Percentiles rank a stretch among this genome's conserved stretches.
Evolutionary conservation across 208 protist genomes (phyloP).

Genomic region (Trypanosoma rangeli): DNA sequence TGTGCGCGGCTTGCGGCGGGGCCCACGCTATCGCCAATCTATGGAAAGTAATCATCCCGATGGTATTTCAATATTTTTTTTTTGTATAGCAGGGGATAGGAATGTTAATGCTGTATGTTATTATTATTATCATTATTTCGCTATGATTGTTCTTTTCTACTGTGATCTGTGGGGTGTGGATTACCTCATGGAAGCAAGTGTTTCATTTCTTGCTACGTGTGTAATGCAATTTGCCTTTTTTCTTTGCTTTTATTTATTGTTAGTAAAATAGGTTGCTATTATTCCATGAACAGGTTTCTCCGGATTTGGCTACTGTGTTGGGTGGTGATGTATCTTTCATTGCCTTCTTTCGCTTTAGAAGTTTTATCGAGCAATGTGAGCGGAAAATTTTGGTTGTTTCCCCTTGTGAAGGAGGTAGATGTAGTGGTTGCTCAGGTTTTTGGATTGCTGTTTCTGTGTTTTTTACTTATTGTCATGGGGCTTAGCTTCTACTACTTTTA

Average conservation of each 20-base stretch:
- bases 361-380: background rate
- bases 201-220: too few species aligned
- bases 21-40: too few species aligned
- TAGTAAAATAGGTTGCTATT: background rate
- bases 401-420: conserved; percentile 4
- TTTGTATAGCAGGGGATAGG: too few species aligned
- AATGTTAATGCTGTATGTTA: too few species aligned
- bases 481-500: conserved; percentile 19
- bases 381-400: background rate
- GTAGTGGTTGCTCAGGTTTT: conserved; percentile 20
- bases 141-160: too few species aligned
- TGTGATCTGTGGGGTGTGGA: too few species aligned
- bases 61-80: too few species aligned
- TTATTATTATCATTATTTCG: too few species aligned
- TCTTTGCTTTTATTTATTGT: background rate
- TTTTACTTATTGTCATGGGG: conserved; percentile 15
- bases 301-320: background rate
- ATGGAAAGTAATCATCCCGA: too few species aligned
- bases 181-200: too few species aligned
- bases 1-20: too few species aligned
- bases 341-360: background rate
- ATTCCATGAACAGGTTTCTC: background rate
- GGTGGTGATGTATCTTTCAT: background rate
- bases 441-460: conserved; percentile 19
- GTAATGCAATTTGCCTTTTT: conserved; percentile 4